A percentile compares a stretch with the other conserved stretches of the same genome.
phyloP scores from a whole-genome alignment of 305 asterid genomes.

The Fraxinus ornus region DNA sequence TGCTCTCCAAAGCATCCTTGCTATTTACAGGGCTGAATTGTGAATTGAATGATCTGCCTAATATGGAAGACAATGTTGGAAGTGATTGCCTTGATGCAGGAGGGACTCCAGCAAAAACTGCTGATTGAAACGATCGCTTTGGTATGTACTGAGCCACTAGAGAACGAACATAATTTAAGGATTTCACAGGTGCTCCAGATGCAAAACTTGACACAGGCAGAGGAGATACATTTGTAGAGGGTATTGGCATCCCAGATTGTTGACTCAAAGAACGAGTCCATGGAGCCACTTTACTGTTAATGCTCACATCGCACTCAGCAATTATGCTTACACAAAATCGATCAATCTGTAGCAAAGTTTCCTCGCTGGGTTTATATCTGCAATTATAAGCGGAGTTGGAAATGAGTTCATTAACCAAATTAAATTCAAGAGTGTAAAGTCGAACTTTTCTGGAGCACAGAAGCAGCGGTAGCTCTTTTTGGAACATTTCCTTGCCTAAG shows the following conservation, averaged over 20 bases:
- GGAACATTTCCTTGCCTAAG: not conserved
- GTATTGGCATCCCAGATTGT: conserved; percentile 44
- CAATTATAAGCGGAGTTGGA: conserved; percentile 25
- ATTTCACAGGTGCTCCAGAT: conserved; percentile 87
- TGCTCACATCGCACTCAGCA: conserved; percentile 77
- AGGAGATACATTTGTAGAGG: conserved; percentile 61
- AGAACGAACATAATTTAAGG: conserved; percentile 90
- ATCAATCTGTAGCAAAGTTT: conserved; percentile 85
- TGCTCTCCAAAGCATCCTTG: conserved; percentile 78
- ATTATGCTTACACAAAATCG: conserved; percentile 87
- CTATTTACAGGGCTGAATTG: conserved; percentile 76
- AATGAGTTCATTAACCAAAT: conserved; percentile 19
- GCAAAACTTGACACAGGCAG: conserved; percentile 88
- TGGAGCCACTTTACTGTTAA: conserved; percentile 67
- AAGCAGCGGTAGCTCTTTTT: not conserved
- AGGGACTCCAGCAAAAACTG: conserved; percentile 93
- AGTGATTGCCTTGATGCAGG: conserved; percentile 84
- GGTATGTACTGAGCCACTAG: conserved; percentile 89
- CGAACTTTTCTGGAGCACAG: conserved; percentile 11
- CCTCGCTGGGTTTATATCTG: conserved; percentile 98
- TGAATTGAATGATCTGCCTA: conserved; percentile 91
- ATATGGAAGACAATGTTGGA: conserved; percentile 81
- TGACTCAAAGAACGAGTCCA: conserved; percentile 71
- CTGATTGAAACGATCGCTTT: conserved; percentile 90
- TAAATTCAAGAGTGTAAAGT: conserved; percentile 15